A percentile compares a stretch with the other conserved stretches of the same genome.
Conservation (phyloP, 2,329 filamentous ascomycete species). For the Pestalotiopsis sp. region DNA sequence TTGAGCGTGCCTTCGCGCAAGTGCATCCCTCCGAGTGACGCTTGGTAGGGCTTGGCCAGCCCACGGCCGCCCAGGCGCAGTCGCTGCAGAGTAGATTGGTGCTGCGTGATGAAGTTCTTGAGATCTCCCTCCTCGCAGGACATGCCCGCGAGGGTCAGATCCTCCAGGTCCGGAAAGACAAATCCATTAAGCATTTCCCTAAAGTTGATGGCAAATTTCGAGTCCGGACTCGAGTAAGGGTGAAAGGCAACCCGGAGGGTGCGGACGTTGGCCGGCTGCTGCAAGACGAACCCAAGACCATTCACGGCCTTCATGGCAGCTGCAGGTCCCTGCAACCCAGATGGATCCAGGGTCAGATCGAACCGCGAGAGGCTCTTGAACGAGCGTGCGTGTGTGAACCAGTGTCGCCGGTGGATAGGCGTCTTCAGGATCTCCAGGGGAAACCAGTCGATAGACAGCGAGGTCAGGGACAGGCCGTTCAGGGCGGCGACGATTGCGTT, state of each 20-base stretch:
- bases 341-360: conserved; percentile 43
- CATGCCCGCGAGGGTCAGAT: conserved; percentile 46
- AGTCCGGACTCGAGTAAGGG: conserved; percentile 39
- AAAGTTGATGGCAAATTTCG: conserved; percentile 45
- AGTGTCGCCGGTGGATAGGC: conserved; percentile 39
- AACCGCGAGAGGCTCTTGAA: conserved; percentile 44
- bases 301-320: conserved; percentile 44
- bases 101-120: conserved; percentile 42
- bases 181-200: conserved; percentile 41
- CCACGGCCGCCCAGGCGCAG: conserved; percentile 50
- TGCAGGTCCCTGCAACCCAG: conserved; percentile 37
- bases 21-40: conserved; percentile 46
- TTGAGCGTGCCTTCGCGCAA: conserved; percentile 47
- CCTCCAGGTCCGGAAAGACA: conserved; percentile 40
- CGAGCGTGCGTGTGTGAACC: conserved; percentile 44
- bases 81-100: conserved; percentile 40
- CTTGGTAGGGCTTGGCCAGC: conserved; percentile 40
- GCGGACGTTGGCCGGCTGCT: conserved; percentile 38
- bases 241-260: conserved; percentile 45
- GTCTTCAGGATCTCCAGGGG: conserved; percentile 45
- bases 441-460: conserved; percentile 45
- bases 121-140: conserved; percentile 47
- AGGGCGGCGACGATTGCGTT: conserved; percentile 42
- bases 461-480: conserved; percentile 37
- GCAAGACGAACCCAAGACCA: conserved; percentile 45